Conservation (phyloP, 2,329 filamentous ascomycete genomes). For the Celoporthe dispersa region DNA sequence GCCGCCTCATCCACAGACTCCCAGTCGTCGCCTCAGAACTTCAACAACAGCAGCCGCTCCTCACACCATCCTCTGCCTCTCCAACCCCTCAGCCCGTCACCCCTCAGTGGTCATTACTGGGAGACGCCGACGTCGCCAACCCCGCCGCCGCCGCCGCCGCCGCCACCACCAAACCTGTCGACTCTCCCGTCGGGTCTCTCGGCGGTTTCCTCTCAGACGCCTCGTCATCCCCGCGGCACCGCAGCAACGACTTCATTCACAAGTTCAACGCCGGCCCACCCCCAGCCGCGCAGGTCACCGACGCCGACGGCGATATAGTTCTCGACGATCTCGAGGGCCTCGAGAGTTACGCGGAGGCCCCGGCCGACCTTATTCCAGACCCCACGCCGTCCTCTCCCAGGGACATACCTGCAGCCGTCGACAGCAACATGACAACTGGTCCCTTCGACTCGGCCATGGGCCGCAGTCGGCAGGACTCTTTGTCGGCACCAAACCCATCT, state of each 20-base stretch:
- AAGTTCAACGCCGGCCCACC: slow-evolving; percentile 33
- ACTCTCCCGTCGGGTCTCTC: slow-evolving; percentile 35
- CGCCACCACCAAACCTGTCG: slow-evolving; percentile 29
- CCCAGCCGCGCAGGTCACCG: slow-evolving; percentile 29
- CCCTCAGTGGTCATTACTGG: slow-evolving; percentile 43
- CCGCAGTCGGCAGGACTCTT: slow-evolving; percentile 66
- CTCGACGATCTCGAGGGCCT: slow-evolving; percentile 36
- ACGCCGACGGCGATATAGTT: slow-evolving; percentile 35
- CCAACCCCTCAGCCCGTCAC: slow-evolving; percentile 51
- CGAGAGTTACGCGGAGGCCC: slow-evolving; percentile 34
- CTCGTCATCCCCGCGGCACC: slow-evolving; percentile 32
- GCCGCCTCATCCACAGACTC: slow-evolving; percentile 40
- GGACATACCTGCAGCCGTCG: slow-evolving; percentile 39
- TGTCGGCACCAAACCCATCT: slow-evolving; percentile 67
- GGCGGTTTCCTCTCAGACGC: slow-evolving; percentile 31
- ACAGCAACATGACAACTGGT: slow-evolving; percentile 62
- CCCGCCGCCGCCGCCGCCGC: slow-evolving; percentile 32
- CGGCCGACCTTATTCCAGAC: not conserved
- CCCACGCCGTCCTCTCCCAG: slow-evolving; percentile 16
- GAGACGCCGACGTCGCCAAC: slow-evolving; percentile 27
- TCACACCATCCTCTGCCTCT: slow-evolving; percentile 43
- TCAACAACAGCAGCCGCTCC: slow-evolving; percentile 40
- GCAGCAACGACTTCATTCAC: slow-evolving; percentile 33
- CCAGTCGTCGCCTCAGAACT: slow-evolving; percentile 23
- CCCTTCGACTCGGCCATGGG: slow-evolving; percentile 63